Conservation (phyloP, 371 early-diverging fungal genomes). For the Dichotomocladium elegans region DNA sequence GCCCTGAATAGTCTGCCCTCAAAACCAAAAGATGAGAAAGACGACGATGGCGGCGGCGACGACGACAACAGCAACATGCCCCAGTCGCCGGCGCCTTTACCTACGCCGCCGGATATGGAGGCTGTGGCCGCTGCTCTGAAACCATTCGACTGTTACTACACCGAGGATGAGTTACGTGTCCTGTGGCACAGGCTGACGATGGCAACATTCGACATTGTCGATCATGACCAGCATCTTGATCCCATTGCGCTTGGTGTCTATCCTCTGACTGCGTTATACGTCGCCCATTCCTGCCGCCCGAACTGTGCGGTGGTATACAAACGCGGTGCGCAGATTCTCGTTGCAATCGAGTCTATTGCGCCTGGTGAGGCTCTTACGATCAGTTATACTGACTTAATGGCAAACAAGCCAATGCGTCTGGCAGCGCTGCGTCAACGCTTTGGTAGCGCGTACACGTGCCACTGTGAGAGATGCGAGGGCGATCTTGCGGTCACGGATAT, state of each 20-base stretch:
- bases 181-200: conserved; percentile 13
- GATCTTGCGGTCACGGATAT: conserved; percentile 10
- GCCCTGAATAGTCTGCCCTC: conserved; percentile 24
- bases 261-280: conserved; percentile 64
- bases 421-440: conserved; percentile 40
- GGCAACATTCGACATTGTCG: conserved; percentile 18
- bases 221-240: conserved; percentile 57
- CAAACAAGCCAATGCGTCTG: conserved; percentile 49
- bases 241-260: conserved; percentile 70
- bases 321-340: conserved; percentile 38
- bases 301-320: conserved; percentile 65
- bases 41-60: too few species aligned
- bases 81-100: background rate
- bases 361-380: conserved; percentile 71
- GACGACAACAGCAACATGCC: background rate
- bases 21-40: too few species aligned
- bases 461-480: conserved; percentile 28
- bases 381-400: conserved; percentile 68
- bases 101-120: background rate
- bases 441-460: conserved; percentile 23
- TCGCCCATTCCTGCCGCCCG: conserved; percentile 83
- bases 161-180: conserved; percentile 6
- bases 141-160: conserved; percentile 22
- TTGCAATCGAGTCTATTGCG: conserved; percentile 58
- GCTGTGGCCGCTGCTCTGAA: conserved; percentile 12